phyloP scores from a whole-genome alignment of 805 yeast genomes.

The Metschnikowia santaceciliae region DNA sequence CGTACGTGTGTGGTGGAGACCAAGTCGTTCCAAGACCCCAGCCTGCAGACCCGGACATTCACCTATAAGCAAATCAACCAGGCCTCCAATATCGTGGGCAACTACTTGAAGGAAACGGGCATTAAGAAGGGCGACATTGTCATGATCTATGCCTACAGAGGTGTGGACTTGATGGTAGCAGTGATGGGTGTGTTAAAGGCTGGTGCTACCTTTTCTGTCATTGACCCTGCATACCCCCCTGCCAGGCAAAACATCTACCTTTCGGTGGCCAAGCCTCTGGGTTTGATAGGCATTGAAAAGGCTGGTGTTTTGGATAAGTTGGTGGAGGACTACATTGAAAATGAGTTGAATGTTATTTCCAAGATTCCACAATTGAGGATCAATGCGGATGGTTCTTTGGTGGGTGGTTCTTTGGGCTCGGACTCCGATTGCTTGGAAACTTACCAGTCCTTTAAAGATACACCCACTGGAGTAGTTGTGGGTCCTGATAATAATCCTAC shows the following conservation, averaged over 20 bases:
- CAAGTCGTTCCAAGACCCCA: conserved; percentile 56
- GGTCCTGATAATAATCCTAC: conserved; percentile 99
- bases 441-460: conserved; percentile 43
- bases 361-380: conserved; percentile 75
- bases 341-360: conserved; percentile 69
- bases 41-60: conserved; percentile 62
- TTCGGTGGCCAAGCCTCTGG: conserved; percentile 90
- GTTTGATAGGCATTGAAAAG: conserved; percentile 81
- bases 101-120: conserved; percentile 76
- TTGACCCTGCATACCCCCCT: conserved; percentile 98
- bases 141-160: conserved; percentile 96
- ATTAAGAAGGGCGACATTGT: conserved; percentile 90
- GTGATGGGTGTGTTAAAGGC: conserved; percentile 98
- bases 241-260: conserved; percentile 93
- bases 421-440: conserved; percentile 47
- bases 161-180: conserved; percentile 94
- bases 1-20: conserved; percentile 93
- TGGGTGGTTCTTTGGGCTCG: conserved; percentile 49
- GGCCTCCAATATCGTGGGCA: conserved; percentile 91
- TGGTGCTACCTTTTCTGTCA: conserved; percentile 97
- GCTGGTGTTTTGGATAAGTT: conserved; percentile 79
- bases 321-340: conserved; percentile 72
- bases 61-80: conserved; percentile 84
- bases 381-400: conserved; percentile 66
- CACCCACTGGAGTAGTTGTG: conserved; percentile 81